phyloP scores from a whole-genome alignment of 2,329 filamentous ascomycete species.

The Microthyrium microscopicum region DNA sequence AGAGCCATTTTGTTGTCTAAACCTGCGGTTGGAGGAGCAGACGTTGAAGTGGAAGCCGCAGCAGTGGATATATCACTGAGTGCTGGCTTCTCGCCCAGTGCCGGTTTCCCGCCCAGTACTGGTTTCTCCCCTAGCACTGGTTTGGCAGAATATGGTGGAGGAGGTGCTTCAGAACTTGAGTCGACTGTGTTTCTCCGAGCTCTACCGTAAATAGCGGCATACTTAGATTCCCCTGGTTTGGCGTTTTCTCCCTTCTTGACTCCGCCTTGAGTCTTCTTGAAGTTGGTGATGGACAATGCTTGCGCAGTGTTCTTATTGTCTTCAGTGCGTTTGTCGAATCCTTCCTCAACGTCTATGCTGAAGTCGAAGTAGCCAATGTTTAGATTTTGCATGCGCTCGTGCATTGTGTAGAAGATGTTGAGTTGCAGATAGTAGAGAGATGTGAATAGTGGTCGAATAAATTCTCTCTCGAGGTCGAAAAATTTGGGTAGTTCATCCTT shows the following conservation, averaged over 20 bases:
- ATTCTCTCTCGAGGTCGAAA: conserved; percentile 77
- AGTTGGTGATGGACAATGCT: conserved; percentile 68
- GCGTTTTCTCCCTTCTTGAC: too few species aligned
- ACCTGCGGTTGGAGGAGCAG: not conserved
- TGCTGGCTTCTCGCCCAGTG: too few species aligned
- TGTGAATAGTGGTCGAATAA: conserved; percentile 93
- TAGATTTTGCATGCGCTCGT: conserved; percentile 93
- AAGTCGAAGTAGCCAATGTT: conserved; percentile 98
- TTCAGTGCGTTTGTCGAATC: conserved; percentile 75
- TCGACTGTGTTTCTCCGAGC: conserved; percentile 16
- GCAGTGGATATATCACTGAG: conserved; percentile 1
- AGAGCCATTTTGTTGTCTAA: conserved; percentile 2
- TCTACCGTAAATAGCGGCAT: conserved; percentile 13
- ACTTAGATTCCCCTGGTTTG: conserved; percentile 21
- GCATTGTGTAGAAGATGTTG: conserved; percentile 96
- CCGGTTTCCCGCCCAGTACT: too few species aligned
- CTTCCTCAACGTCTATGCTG: conserved; percentile 76
- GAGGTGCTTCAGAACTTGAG: conserved; percentile 19
- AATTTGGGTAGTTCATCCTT: conserved; percentile 92
- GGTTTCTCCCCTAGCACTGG: too few species aligned
- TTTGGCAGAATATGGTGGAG: conserved; percentile 24
- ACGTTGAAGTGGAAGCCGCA: conserved; percentile 1
- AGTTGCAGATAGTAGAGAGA: conserved; percentile 99
- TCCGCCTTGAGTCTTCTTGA: conserved; percentile 65
- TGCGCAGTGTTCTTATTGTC: conserved; percentile 78